phyloP scores from a whole-genome alignment of 805 yeast species.

The Kodamaea kakaduensis region DNA sequence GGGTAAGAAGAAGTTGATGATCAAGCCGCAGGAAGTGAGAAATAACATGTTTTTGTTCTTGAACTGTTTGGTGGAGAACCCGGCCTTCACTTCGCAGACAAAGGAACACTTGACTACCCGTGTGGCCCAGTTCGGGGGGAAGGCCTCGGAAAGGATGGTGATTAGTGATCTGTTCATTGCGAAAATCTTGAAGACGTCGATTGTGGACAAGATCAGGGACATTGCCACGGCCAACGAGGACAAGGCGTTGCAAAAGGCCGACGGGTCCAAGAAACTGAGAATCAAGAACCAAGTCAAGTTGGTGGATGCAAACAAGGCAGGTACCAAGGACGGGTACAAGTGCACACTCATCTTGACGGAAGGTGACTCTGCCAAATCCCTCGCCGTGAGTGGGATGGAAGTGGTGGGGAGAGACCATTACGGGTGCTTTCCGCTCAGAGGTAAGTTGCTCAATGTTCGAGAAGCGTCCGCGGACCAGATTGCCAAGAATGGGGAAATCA shows the following conservation, averaged over 20 bases:
- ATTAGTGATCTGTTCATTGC: constrained; percentile 74
- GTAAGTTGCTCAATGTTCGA: constrained; percentile 91
- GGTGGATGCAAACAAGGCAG: constrained; percentile 95
- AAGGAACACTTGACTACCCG: constrained; percentile 93
- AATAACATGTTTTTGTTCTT: constrained; percentile 87
- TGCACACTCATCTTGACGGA: constrained; percentile 93
- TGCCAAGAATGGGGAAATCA: constrained; percentile 88
- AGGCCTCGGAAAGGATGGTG: constrained; percentile 50
- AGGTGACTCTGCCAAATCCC: constrained; percentile 92
- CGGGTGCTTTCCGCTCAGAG: constrained; percentile 93
- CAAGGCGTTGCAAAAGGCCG: constrained; percentile 79
- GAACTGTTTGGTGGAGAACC: constrained; percentile 91
- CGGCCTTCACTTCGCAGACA: constrained; percentile 96
- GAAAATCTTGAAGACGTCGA: constrained; percentile 61
- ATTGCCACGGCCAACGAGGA: constrained; percentile 88
- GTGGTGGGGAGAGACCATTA: constrained; percentile 94
- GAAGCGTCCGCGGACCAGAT: constrained; percentile 97
- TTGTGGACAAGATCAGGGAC: constrained; percentile 70
- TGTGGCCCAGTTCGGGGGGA: constrained; percentile 82
- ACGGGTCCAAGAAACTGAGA: constrained; percentile 80
- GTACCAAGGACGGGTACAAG: constrained; percentile 85
- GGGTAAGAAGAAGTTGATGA: constrained; percentile 59
- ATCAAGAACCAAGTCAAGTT: constrained; percentile 85
- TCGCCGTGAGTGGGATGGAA: constrained; percentile 90
- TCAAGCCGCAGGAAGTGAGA: constrained; percentile 84